Base-by-base conservation (phyloP, 2,329 filamentous ascomycete genomes). In the Talaromyces atroroseus region DNA sequence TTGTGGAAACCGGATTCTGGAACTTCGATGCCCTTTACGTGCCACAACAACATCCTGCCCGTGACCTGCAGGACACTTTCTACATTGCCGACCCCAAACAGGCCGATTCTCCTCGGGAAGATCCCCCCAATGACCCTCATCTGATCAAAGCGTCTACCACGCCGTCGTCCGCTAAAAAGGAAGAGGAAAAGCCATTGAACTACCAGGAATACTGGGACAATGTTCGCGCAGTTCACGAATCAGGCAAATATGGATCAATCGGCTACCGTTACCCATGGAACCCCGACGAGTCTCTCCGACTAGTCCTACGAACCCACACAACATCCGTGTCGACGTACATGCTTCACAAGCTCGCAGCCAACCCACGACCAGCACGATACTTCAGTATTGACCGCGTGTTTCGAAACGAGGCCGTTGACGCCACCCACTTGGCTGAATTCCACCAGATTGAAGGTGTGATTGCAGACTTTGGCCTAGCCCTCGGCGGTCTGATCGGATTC, bases 301-400 rank as follows among this genome's bases (percentile, higher is more conserved):
- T 97, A 52, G 92, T 97, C 48, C 85, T 99, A 53, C 89, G 94
- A 66, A 99, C 94, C 57, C 94, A 99, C 76, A 99, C 94, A 3
- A 99, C 94, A 32, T 88, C 94, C 52, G 87, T 96, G 61, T 95
- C 89, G 40, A 88, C 92, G 26, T 90, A 89, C 67, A 90, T 96
- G 79, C 83, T 99, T 62, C 87, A 96, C 76, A 91, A 91, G 69
- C 82, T 99, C 52, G 91, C 94, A 26, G 83, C 87, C 56, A 82
- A 88, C 69, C 91, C 89, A 58, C 87, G 89, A 14, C 89, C 90
- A 5, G 91, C 90, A n/a, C 86, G 92, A 60, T 97, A 96, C 79
- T 99, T 99, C 80, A 96, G 90, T 60, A 99, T 99, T 71, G 94
- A 99, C 75, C 86, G 94, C 54, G 94, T 99, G 59, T 99, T 99